Evolutionary conservation across 208 protist species (phyloP).

Genomic region (Leishmania gerbilli): DNA sequence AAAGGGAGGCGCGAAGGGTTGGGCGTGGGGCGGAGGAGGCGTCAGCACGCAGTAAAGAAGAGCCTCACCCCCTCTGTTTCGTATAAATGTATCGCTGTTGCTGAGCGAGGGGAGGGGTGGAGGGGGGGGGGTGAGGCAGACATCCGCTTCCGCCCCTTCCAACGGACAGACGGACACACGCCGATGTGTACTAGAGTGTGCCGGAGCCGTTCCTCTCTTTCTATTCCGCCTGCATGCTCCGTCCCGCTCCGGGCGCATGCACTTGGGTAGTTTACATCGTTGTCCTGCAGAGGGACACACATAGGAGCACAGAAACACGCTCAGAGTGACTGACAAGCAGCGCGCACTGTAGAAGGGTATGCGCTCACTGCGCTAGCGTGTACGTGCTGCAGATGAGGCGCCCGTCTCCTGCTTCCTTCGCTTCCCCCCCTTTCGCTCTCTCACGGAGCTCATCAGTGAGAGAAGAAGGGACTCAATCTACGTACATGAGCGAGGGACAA

Average conservation of each 20-base stretch:
- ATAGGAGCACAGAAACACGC: not conserved
- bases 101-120: not conserved
- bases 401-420: not conserved
- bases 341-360: not conserved
- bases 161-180: not conserved
- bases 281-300: not conserved
- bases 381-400: not conserved
- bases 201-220: too few relatives aligned
- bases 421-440: too few relatives aligned
- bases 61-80: not conserved
- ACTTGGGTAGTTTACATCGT: not conserved
- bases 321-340: not conserved
- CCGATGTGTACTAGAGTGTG: not conserved
- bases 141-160: not conserved
- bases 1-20: not conserved
- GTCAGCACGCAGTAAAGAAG: not conserved
- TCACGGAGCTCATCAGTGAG: not conserved
- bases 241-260: not conserved
- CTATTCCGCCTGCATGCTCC: not conserved
- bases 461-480: not conserved
- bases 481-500: constrained; percentile 2
- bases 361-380: not conserved
- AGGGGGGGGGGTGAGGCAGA: not conserved
- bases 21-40: not conserved
- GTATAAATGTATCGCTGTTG: not conserved